Evolutionary conservation across 495 filamentous ascomycete species (phyloP), one percentile per base, ranked within the genome.

Genomic region (Neurospora pannonica): DNA sequence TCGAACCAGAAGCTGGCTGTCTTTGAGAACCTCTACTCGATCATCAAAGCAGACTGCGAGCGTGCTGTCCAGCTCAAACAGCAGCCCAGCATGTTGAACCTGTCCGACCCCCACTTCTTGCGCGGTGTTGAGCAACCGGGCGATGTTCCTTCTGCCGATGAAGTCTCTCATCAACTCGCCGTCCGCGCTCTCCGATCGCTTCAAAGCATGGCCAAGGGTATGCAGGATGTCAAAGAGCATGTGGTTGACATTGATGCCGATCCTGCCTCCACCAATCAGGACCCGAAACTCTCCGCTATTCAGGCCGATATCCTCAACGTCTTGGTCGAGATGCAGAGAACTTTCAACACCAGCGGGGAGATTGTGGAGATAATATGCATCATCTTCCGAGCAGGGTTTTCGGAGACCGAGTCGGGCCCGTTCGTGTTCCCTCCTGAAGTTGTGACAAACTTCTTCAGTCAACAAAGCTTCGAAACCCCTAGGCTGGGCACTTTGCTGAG

Each of bases 301-400:
- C 82, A 84, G 36, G n/a, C 73, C 81, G 75, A 86, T 70, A 89
- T 94, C 75, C 86, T 92, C 76, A 80, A 80, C 15, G 82, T 88
- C 34, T 83, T 93, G 36, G 78, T 81, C 13, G 78, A 82, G n/a
- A 76, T 87, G 6, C 82, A 89, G 76, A 80, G 85, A 2, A 83
- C 87, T 34, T 89, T 94, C 75, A 85, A 85, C 4, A 80, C 86
- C 71, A 89, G 91, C 74, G 88, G 89, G 40, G 90, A 92, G 62
- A 88, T 95, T 21, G 88, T 94, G 24, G 93, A 96, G 78, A 87
- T 88, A 34, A 89, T 90, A 31, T 97, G 93, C 82, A 87, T 88
- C 74, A 89, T 97, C 38, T 85, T 95, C 72, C 90, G 90, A 73
- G 88, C 91, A 21, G 95, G 95, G 0, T 95, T 93, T 78, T 91